Conservation (phyloP, 192 early-diverging fungal genomes). For the Ambispora gerdemannii region DNA sequence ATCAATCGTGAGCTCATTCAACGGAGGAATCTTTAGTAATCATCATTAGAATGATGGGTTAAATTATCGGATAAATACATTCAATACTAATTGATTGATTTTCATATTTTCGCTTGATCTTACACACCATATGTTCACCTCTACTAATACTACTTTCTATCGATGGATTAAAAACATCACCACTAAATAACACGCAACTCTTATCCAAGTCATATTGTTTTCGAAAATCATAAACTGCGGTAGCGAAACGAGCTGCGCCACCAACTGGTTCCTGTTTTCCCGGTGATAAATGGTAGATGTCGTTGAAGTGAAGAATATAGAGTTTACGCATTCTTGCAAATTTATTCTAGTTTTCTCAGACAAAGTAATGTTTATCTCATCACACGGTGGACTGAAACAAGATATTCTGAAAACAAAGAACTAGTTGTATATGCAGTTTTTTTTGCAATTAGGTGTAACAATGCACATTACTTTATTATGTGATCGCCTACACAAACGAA, state of each 20-base stretch:
- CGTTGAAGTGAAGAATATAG: constrained; percentile 62
- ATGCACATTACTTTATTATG: no score
- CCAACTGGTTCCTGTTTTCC: constrained; percentile 56
- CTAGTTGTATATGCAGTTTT: no score
- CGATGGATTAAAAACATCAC: constrained; percentile 66
- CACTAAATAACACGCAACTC: constrained; percentile 58
- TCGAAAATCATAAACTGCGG: constrained; percentile 41
- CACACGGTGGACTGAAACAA: no score
- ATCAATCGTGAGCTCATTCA: constrained; percentile 59
- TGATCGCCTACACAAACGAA: no score
- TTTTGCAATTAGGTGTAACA: no score
- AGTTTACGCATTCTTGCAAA: constrained; percentile 31
- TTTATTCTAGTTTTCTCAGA: no score
- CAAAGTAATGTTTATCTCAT: no score
- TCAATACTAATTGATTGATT: no score
- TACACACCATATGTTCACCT: constrained; percentile 57
- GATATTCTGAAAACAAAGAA: no score
- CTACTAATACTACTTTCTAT: constrained; percentile 64
- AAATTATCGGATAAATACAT: no score
- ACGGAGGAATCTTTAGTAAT: constrained; percentile 40
- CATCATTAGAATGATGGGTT: no score
- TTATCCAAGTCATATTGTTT: constrained; percentile 23
- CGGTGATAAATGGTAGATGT: constrained; percentile 58
- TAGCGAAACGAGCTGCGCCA: constrained; percentile 62
- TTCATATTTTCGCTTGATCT: no score